phyloP scores from a whole-genome alignment of 768 basidiomycete species.

The Rubroboletus pulcherrimus region DNA sequence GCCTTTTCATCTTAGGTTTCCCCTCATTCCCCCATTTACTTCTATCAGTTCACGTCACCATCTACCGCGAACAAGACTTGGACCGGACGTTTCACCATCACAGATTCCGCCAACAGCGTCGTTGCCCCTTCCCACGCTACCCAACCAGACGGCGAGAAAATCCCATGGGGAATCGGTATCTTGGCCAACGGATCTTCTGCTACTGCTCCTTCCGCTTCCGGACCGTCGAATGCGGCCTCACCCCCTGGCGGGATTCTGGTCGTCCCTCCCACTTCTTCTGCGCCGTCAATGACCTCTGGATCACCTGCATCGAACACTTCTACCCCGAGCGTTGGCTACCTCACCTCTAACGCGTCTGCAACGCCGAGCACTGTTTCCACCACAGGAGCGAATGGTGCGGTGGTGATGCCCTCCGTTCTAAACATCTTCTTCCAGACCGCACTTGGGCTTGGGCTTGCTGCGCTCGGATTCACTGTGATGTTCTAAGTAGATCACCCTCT shows the following conservation, averaged over 20 bases:
- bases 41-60: slow-evolving; percentile 68
- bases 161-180: slow-evolving; percentile 66
- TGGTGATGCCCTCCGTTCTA: not conserved
- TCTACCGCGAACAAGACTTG: slow-evolving; percentile 43
- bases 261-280: not conserved
- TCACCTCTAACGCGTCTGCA: not conserved
- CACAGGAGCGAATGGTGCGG: slow-evolving; percentile 8
- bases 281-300: slow-evolving; percentile 3
- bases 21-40: slow-evolving; percentile 67
- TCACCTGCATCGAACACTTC: not conserved
- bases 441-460: slow-evolving; percentile 18
- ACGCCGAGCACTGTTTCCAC: not conserved
- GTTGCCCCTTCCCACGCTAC: slow-evolving; percentile 47
- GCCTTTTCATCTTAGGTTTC: slow-evolving; percentile 42
- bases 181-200: slow-evolving; percentile 45
- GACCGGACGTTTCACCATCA: slow-evolving; percentile 78
- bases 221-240: not conserved
- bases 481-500: slow-evolving; percentile 10
- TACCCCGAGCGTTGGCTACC: not conserved
- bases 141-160: slow-evolving; percentile 47
- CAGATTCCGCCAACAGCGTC: slow-evolving; percentile 43
- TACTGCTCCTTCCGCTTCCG: slow-evolving; percentile 23
- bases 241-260: not conserved
- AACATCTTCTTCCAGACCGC: slow-evolving; percentile 12
- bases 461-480: slow-evolving; percentile 14